Percentiles rank a stretch among this genome's conserved stretches.
These are phyloP conservation scores for Hymenoscyphus scutula DNA, from an alignment of 2,329 filamentous ascomycete genomes.

Conservation along the genomic window DNA sequence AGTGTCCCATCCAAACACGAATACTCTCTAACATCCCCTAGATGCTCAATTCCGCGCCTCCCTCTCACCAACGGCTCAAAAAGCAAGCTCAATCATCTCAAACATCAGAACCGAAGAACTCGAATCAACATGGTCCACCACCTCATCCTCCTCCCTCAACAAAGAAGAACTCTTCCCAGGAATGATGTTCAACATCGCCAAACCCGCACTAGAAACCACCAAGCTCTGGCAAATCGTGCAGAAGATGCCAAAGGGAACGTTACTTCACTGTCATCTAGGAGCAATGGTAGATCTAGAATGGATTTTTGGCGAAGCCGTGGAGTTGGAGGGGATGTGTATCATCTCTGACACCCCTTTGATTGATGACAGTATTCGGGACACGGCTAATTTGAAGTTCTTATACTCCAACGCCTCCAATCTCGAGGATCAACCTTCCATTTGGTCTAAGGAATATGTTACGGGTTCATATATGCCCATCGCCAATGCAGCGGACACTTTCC, in stretches of 20 bases:
- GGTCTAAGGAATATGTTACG: slow-evolving; percentile 59
- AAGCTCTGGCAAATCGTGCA: slow-evolving; percentile 79
- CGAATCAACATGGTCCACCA: slow-evolving; percentile 69
- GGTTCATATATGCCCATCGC: slow-evolving; percentile 35
- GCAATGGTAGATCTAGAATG: slow-evolving; percentile 85
- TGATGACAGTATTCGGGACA: slow-evolving; percentile 49
- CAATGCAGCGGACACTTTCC: slow-evolving; percentile 69
- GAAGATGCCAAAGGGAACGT: slow-evolving; percentile 80
- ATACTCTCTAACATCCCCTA: slow-evolving; percentile 50
- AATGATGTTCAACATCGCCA: slow-evolving; percentile 87
- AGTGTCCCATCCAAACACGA: not conserved
- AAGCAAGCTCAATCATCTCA: slow-evolving; percentile 74
- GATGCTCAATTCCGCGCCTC: slow-evolving; percentile 65
- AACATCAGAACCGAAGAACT: slow-evolving; percentile 74
- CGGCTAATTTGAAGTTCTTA: slow-evolving; percentile 57
- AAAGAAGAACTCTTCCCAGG: slow-evolving; percentile 71
- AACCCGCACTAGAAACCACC: slow-evolving; percentile 75
- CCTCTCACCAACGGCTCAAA: slow-evolving; percentile 71
- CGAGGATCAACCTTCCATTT: slow-evolving; percentile 47
- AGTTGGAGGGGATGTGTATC: slow-evolving; percentile 72
- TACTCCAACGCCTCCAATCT: slow-evolving; percentile 40
- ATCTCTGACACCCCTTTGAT: slow-evolving; percentile 52
- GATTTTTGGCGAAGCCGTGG: slow-evolving; percentile 67
- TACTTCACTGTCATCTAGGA: slow-evolving; percentile 85
- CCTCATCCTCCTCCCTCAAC: slow-evolving; percentile 63